These are phyloP conservation scores for Didymella glomerata DNA, from an alignment of 2,329 filamentous ascomycete species.

Conservation along the genomic window DNA sequence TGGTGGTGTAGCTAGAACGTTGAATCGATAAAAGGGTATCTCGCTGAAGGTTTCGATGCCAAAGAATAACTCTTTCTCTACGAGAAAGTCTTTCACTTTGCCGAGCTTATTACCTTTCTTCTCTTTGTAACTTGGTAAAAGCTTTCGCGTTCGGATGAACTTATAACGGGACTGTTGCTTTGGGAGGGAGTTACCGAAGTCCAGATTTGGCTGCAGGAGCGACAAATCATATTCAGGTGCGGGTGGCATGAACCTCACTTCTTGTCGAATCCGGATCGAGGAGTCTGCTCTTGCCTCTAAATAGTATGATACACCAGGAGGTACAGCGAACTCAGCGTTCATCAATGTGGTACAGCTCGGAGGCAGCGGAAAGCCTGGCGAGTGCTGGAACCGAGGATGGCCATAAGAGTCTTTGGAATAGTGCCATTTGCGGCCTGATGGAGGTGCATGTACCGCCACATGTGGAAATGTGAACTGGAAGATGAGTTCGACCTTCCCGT, in stretches of 20 bases:
- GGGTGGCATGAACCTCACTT: conserved; percentile 18
- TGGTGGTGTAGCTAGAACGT: conserved; percentile 32
- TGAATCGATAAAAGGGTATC: conserved; percentile 36
- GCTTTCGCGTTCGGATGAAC: conserved; percentile 35
- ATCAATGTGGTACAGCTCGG: conserved; percentile 25
- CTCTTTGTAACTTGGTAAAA: conserved; percentile 31
- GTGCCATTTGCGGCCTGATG: conserved; percentile 24
- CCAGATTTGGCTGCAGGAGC: conserved; percentile 28
- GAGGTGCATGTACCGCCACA: conserved; percentile 25
- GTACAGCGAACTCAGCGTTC: conserved; percentile 9
- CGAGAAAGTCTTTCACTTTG: conserved; percentile 33
- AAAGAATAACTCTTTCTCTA: conserved; percentile 36
- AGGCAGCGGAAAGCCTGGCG: conserved; percentile 32
- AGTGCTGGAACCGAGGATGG: conserved; percentile 38
- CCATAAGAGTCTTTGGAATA: conserved; percentile 30
- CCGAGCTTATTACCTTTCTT: conserved; percentile 29
- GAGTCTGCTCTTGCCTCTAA: conserved; percentile 27
- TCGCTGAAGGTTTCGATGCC: conserved; percentile 30
- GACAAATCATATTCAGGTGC: conserved; percentile 29
- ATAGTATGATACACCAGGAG: conserved; percentile 29
- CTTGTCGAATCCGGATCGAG: conserved; percentile 19
- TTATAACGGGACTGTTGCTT: conserved; percentile 32
- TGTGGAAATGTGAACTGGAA: conserved; percentile 41
- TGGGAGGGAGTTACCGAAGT: conserved; percentile 25
- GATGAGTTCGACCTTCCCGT: conserved; percentile 37